Percentiles rank a stretch among this genome's conserved stretches.
phyloP scores from a whole-genome alignment of 2,329 filamentous ascomycete genomes.

The Shiraia bambusicola region DNA sequence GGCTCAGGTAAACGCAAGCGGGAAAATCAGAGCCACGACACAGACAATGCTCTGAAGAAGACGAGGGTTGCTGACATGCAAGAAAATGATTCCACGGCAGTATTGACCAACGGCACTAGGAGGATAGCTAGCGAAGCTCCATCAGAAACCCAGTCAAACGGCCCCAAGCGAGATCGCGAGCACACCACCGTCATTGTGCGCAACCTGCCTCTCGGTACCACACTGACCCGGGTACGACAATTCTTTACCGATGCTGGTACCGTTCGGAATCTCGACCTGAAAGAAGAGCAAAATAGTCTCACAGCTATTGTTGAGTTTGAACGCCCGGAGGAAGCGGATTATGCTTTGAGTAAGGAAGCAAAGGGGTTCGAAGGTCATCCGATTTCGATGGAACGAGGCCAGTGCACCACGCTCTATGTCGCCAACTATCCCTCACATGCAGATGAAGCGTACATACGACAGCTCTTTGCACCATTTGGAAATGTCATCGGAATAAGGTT shows the following conservation, averaged over 20 bases:
- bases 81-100: slow-evolving; percentile 1
- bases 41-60: slow-evolving; percentile 66
- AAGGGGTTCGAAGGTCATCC: slow-evolving; percentile 74
- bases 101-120: slow-evolving; percentile 17
- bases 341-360: slow-evolving; percentile 77
- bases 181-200: slow-evolving; percentile 82
- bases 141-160: slow-evolving; percentile 29
- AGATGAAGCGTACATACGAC: slow-evolving; percentile 68
- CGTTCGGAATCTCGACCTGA: slow-evolving; percentile 73
- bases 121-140: slow-evolving; percentile 39
- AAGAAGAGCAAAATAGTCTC: slow-evolving; percentile 61
- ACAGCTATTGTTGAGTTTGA: slow-evolving; percentile 85
- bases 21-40: slow-evolving; percentile 50
- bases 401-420: slow-evolving; percentile 80
- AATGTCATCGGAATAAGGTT: slow-evolving; percentile 84
- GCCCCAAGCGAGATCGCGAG: slow-evolving; percentile 79
- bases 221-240: slow-evolving; percentile 73
- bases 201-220: slow-evolving; percentile 70
- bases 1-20: slow-evolving; percentile 70
- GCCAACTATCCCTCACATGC: slow-evolving; percentile 83
- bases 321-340: slow-evolving; percentile 74
- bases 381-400: slow-evolving; percentile 73
- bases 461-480: slow-evolving; percentile 69
- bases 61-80: slow-evolving; percentile 51
- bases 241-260: slow-evolving; percentile 91